phyloP scores from a whole-genome alignment of 768 basidiomycete genomes.

The Termitomyces sp. region DNA sequence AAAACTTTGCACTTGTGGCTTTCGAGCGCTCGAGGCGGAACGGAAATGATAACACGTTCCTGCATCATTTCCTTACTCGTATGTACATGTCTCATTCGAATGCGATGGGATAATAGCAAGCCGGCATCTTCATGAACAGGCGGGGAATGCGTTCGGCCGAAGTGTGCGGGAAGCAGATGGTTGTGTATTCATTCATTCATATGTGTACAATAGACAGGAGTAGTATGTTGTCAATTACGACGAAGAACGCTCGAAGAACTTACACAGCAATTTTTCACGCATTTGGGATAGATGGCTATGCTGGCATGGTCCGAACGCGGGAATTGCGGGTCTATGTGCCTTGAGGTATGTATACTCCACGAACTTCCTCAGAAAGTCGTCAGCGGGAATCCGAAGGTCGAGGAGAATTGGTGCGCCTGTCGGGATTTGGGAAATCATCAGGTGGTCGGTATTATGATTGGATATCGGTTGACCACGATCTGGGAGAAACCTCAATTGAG shows the following conservation, averaged over 20 bases:
- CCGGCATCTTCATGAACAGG: background rate
- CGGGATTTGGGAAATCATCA: background rate
- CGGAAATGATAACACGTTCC: too few species aligned
- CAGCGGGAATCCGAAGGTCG: conserved; percentile 5
- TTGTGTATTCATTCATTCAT: background rate
- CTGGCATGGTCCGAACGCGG: background rate
- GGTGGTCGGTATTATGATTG: background rate
- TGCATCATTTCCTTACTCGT: background rate
- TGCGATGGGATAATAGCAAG: background rate
- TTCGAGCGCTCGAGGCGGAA: background rate
- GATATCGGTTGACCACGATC: background rate
- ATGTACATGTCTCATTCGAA: too few species aligned
- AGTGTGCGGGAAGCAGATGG: conserved; percentile 7
- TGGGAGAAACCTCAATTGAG: background rate
- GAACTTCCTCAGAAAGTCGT: background rate
- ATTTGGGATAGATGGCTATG: background rate
- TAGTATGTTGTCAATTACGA: background rate
- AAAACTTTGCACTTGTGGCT: background rate
- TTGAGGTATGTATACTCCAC: background rate
- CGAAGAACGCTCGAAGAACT: background rate
- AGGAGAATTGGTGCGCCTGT: background rate
- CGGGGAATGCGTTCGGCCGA: conserved; percentile 7
- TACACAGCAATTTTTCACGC: background rate
- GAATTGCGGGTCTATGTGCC: conserved; percentile 2
- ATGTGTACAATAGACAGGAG: conserved; percentile 6